A percentile compares a stretch with the other conserved stretches of the same genome.
Evolutionary conservation across 805 yeast genomes (phyloP).

Genomic region (Phaffomyces antillensis): DNA sequence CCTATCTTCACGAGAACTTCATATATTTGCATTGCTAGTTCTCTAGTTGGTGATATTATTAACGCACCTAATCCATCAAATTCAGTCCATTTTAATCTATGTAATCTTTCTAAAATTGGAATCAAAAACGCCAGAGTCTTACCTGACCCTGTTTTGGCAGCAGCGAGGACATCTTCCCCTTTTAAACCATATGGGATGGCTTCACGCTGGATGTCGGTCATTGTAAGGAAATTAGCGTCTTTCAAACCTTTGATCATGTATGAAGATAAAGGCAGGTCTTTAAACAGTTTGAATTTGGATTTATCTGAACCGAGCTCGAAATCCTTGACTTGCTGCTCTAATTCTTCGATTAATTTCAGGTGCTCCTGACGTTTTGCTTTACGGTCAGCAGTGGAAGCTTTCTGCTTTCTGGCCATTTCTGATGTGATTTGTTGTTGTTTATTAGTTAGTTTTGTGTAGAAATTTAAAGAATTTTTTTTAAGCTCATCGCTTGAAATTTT

Average conservation of each 20-base stretch:
- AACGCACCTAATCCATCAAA: conserved; percentile 52
- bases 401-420: conserved; percentile 31
- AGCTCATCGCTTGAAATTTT: conserved; percentile 5
- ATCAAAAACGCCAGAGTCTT: conserved; percentile 84
- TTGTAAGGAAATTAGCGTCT: conserved; percentile 65
- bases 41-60: conserved; percentile 64
- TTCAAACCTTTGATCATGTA: conserved; percentile 65
- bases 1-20: conserved; percentile 57
- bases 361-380: conserved; percentile 32
- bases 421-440: background rate
- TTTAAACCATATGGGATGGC: conserved; percentile 71
- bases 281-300: conserved; percentile 43
- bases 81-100: conserved; percentile 32
- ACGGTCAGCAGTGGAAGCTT: conserved; percentile 28
- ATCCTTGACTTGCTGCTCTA: conserved; percentile 47
- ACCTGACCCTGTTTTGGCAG: conserved; percentile 96
- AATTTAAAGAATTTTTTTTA: background rate
- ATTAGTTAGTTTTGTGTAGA: background rate
- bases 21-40: conserved; percentile 66
- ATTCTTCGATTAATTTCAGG: conserved; percentile 27
- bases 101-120: conserved; percentile 71
- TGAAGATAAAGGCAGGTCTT: conserved; percentile 69
- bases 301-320: conserved; percentile 35
- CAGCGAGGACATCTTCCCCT: conserved; percentile 89
- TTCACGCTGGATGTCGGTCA: conserved; percentile 83